Conservation (phyloP, 345 rosid species). For the Moricandia moricandioides region DNA sequence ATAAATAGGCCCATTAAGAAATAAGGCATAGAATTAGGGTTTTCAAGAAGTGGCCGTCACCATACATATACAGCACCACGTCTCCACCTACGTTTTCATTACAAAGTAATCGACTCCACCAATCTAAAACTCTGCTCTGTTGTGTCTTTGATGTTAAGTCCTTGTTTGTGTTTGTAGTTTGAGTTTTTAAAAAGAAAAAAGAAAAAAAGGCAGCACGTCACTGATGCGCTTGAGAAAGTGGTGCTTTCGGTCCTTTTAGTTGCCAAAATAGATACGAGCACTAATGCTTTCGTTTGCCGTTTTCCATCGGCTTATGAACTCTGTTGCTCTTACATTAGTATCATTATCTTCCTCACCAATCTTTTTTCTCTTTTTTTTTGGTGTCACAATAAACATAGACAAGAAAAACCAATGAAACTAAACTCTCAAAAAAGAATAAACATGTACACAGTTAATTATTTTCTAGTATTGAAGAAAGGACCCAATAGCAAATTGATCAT, state of each 20-base stretch:
- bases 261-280: conserved; percentile 33
- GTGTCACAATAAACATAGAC: not conserved
- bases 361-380: not conserved
- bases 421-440: not conserved
- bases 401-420: not conserved
- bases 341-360: not conserved
- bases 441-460: too few relatives aligned
- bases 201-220: conserved; percentile 32
- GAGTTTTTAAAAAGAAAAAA: not conserved
- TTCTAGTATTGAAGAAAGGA: conserved; percentile 14
- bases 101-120: not conserved
- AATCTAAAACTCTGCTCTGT: not conserved
- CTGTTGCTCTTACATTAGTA: conserved; percentile 27
- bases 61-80: not conserved
- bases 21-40: not conserved
- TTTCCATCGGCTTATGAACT: conserved; percentile 34
- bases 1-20: not conserved
- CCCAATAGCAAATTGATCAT: conserved; percentile 25
- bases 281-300: conserved; percentile 37
- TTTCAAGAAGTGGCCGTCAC: not conserved
- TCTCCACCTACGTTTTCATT: not conserved
- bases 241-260: conserved; percentile 43
- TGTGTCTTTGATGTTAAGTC: not conserved
- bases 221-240: conserved; percentile 41
- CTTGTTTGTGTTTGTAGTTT: not conserved